Conservation (phyloP, 1,284 basidiomycete genomes). For the Megacollybia platyphylla region DNA sequence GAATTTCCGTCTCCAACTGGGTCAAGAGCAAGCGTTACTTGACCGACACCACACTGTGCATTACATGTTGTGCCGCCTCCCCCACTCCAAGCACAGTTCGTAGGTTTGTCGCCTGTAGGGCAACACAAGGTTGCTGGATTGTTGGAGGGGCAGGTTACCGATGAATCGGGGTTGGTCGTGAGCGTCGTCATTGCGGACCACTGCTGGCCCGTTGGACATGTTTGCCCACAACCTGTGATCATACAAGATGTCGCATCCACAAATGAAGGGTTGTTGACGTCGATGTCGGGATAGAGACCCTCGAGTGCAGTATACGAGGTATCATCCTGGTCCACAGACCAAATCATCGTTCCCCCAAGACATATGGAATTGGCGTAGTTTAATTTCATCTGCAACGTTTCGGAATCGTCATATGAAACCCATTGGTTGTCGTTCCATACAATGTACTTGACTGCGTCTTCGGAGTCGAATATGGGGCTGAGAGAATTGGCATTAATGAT, state of each 20-base stretch:
- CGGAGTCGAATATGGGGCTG: too few relatives aligned
- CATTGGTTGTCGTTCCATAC: too few relatives aligned
- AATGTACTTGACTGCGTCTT: too few relatives aligned
- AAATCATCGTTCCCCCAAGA: constrained; percentile 13
- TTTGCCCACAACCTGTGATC: constrained; percentile 11
- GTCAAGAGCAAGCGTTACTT: too few relatives aligned
- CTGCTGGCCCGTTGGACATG: constrained; percentile 10
- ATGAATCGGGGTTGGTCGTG: constrained; percentile 8
- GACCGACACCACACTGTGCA: too few relatives aligned
- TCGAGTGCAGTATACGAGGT: constrained; percentile 8
- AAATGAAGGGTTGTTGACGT: constrained; percentile 10
- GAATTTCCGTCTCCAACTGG: too few relatives aligned
- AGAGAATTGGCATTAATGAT: too few relatives aligned
- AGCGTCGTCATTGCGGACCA: constrained; percentile 8
- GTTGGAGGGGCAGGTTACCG: constrained; percentile 8
- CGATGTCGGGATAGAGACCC: constrained; percentile 9
- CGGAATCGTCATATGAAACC: constrained; percentile 10
- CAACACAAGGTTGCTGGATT: constrained; percentile 11
- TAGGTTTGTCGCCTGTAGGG: constrained; percentile 10
- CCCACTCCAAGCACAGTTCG: too few relatives aligned
- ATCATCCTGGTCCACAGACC: constrained; percentile 13
- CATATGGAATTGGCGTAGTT: constrained; percentile 13
- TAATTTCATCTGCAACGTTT: constrained; percentile 13
- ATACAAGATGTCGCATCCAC: constrained; percentile 8
- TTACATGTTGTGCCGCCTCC: neutral